Conservation (phyloP, 352 stramenopile species). For the Chrysophaeum taylorii region DNA sequence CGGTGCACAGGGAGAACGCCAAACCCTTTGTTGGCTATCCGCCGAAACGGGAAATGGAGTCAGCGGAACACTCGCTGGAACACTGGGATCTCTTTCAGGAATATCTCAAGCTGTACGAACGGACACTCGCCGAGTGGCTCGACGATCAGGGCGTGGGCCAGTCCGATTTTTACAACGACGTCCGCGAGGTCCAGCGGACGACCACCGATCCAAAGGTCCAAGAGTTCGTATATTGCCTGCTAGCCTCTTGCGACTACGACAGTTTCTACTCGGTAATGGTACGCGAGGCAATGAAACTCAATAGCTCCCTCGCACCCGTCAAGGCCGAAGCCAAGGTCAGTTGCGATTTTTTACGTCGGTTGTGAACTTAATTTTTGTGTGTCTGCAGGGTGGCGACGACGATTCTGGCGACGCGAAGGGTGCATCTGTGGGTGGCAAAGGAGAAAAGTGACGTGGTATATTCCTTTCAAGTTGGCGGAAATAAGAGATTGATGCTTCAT, state of each 20-base stretch:
- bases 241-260: conserved; percentile 12
- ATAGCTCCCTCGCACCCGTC: background rate
- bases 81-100: conserved; percentile 4
- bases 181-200: background rate
- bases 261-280: conserved; percentile 12
- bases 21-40: conserved; percentile 11
- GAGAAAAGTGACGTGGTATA: too few relatives aligned
- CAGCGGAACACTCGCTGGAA: conserved; percentile 3
- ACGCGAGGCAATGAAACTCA: conserved; percentile 8
- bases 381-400: too few relatives aligned
- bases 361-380: too few relatives aligned
- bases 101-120: conserved; percentile 14
- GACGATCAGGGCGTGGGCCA: background rate
- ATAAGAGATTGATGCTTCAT: too few relatives aligned
- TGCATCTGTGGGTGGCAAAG: too few relatives aligned
- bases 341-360: too few relatives aligned
- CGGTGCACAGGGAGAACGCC: conserved; percentile 8
- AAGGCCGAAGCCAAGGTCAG: conserved; percentile 12
- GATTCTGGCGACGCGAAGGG: too few relatives aligned
- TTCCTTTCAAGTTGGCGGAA: too few relatives aligned
- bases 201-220: conserved; percentile 5
- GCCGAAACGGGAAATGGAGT: conserved; percentile 10
- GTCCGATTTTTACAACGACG: background rate
- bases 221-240: conserved; percentile 14
- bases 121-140: background rate